Percentiles rank a stretch among this genome's conserved stretches.
Evolutionary conservation across 106 monocot genomes (phyloP).

Genomic region (Dioscorea alata): DNA sequence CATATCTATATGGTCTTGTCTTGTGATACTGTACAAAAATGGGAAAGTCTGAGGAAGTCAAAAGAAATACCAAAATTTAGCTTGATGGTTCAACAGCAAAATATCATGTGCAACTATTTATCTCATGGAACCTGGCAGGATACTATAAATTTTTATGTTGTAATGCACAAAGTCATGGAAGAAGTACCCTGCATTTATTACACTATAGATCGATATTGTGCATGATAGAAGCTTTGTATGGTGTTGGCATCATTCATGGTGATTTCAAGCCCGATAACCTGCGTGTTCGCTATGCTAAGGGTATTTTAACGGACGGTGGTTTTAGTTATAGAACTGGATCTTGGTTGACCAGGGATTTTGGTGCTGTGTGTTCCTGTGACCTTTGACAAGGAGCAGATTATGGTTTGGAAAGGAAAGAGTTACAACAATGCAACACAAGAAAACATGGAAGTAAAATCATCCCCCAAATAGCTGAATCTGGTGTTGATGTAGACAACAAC

Average conservation of each 20-base stretch:
- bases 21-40: too few species aligned
- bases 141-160: constrained; percentile 86
- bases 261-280: constrained; percentile 98
- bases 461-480: constrained; percentile 3
- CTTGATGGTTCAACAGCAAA: too few species aligned
- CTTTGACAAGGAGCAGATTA: constrained; percentile 93
- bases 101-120: too few species aligned
- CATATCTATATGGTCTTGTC: too few species aligned
- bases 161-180: constrained; percentile 63
- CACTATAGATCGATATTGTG: constrained; percentile 85
- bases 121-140: constrained; percentile 44
- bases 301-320: constrained; percentile 42
- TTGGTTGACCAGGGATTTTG: constrained; percentile 77
- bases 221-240: constrained; percentile 76
- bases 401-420: constrained; percentile 77
- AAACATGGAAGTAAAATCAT: constrained; percentile 12
- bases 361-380: constrained; percentile 84
- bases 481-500: neutral
- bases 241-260: constrained; percentile 82
- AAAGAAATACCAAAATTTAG: too few species aligned
- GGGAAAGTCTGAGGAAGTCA: too few species aligned
- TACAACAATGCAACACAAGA: constrained; percentile 1
- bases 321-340: constrained; percentile 43
- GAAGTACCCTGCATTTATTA: constrained; percentile 89
- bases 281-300: constrained; percentile 71